These are phyloP conservation scores for Penicillium hordei DNA, from an alignment of 2,329 filamentous ascomycete species.

Conservation along the genomic window DNA sequence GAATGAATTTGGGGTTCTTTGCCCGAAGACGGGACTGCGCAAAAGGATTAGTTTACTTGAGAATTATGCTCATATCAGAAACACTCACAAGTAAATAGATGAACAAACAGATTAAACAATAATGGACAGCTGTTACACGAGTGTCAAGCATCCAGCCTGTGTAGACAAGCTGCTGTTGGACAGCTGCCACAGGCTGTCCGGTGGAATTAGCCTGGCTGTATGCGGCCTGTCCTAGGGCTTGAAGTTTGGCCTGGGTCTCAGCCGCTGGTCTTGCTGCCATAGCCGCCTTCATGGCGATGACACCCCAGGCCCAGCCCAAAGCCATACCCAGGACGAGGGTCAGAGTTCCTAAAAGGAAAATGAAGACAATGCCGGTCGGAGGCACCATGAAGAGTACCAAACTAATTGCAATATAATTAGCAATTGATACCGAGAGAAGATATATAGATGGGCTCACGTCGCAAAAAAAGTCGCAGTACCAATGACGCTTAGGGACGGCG, in stretches of 20 bases:
- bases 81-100: constrained; percentile 43
- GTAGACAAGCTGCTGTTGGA: constrained; percentile 42
- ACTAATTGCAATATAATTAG: constrained; percentile 18
- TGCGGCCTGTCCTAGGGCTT: constrained; percentile 36
- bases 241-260: constrained; percentile 38
- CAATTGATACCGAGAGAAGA: constrained; percentile 3
- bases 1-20: constrained; percentile 47
- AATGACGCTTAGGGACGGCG: constrained; percentile 42
- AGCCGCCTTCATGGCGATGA: constrained; percentile 52
- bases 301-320: constrained; percentile 53
- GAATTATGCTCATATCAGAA: neutral
- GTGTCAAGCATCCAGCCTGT: constrained; percentile 52
- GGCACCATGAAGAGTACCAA: constrained; percentile 49
- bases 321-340: constrained; percentile 50
- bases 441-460: constrained; percentile 20
- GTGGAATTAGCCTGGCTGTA: constrained; percentile 36
- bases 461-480: constrained; percentile 51
- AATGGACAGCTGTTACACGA: constrained; percentile 43
- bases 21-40: constrained; percentile 45
- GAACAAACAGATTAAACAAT: constrained; percentile 45
- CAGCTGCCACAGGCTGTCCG: constrained; percentile 27
- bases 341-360: constrained; percentile 46
- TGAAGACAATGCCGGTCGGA: constrained; percentile 47
- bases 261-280: constrained; percentile 43
- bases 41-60: neutral